Evolutionary conservation across 208 protist genomes (phyloP), one percentile per base, ranked within the genome.

Genomic region (Trichomonas gallinae): DNA sequence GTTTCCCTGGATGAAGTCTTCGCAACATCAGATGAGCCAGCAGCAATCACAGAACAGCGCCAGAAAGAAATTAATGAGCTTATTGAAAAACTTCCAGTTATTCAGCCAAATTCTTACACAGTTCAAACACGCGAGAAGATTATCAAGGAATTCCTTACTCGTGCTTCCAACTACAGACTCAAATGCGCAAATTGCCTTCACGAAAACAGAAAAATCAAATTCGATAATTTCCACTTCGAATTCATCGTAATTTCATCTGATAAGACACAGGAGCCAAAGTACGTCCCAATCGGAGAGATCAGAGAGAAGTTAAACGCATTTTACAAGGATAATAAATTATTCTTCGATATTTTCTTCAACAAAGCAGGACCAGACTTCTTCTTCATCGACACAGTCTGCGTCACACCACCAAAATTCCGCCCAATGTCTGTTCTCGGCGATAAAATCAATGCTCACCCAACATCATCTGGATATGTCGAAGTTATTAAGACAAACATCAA

Each of bases 401-500:
- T 85, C 38, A n/a, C 93, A 96, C 48, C 63, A 96, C 44, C 48
- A 96, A 85, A 96, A n/a, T 96, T 83, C 36, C 36, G 93, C 46
- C 93, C 63, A 83, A 42, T 36, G 26, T 46, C 46, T n/a, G 48
- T 96, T 83, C 26, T 83, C 17, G 93, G 93, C 51, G 93, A 96
- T 85, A 96, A 96, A 83, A 83, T 63, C 51, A 85, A 96, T 13
- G 48, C 48, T 45, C 48, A 96, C 44, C 63, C 48, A 83, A 81
- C 48, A 83, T 93, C 87, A n/a, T 85, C 63, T 72, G n/a, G 46
- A 36, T 40, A 46, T 40, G 36, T 51, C 40, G 93, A 96, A 45
- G 63, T 85, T 49, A 51, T 58, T 10, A 96, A 83, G 23, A 81
- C 38, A 42, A 34, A 96, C 11, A 83, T 48, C 17, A 36, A 26